Conservation (phyloP, 768 basidiomycete genomes). For the Russula sp. region DNA sequence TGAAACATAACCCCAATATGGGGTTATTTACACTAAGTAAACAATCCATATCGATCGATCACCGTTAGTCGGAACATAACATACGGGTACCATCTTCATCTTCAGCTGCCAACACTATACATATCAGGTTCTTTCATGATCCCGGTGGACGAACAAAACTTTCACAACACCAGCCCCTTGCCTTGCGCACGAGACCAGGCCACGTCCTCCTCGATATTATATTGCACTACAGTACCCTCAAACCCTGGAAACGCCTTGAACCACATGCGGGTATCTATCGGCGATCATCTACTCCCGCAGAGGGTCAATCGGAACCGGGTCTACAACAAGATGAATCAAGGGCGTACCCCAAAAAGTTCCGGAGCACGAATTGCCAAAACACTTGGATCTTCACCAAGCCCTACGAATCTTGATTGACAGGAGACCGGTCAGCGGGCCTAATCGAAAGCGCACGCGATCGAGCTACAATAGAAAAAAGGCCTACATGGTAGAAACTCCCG, state of each 20-base stretch:
- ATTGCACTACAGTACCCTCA: conserved; percentile 15
- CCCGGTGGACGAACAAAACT: background rate
- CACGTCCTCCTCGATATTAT: background rate
- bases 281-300: conserved; percentile 47
- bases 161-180: conserved; percentile 8
- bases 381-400: conserved; percentile 77
- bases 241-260: conserved; percentile 44
- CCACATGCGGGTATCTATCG: conserved; percentile 60
- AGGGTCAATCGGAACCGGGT: conserved; percentile 1
- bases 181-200: conserved; percentile 8
- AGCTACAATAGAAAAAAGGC: conserved; percentile 18
- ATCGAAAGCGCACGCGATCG: conserved; percentile 1
- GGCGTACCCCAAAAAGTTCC: conserved; percentile 52
- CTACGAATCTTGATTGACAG: conserved; percentile 55
- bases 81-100: too few species aligned
- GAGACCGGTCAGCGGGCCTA: background rate
- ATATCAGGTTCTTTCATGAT: background rate
- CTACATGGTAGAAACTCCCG: conserved; percentile 82
- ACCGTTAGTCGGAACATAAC: too few species aligned
- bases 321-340: background rate
- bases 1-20: background rate
- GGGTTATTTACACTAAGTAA: conserved; percentile 1
- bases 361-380: conserved; percentile 68
- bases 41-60: too few species aligned
- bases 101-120: background rate